A percentile compares a stretch with the other conserved stretches of the same genome.
Conservation (phyloP, 2,329 filamentous ascomycete genomes). For the Pyrenophora graminea region DNA sequence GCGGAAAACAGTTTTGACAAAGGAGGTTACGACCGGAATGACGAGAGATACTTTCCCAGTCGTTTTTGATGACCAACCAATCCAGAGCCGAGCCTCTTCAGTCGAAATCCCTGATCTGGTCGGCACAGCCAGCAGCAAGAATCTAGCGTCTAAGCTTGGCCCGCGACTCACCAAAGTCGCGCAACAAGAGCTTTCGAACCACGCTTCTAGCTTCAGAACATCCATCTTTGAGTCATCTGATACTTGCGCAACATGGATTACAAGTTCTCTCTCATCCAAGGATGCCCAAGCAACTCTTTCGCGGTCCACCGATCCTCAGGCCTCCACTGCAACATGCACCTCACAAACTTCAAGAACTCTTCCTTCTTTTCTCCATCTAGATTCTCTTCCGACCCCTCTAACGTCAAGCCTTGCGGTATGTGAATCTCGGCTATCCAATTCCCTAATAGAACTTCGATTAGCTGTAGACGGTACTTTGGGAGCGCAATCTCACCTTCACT, state of each 20-base stretch:
- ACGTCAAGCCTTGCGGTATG: constrained; percentile 13
- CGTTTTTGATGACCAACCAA: too few species aligned
- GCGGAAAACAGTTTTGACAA: too few species aligned
- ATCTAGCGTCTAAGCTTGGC: too few species aligned
- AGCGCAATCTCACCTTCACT: constrained; percentile 16
- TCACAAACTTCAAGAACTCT: constrained; percentile 38
- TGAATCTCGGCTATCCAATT: constrained; percentile 22
- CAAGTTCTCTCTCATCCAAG: constrained; percentile 1
- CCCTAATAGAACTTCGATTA: constrained; percentile 13
- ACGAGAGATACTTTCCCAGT: too few species aligned
- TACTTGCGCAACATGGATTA: constrained; percentile 1
- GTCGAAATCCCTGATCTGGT: too few species aligned
- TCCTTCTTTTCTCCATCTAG: constrained; percentile 30
- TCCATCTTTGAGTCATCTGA: constrained; percentile 6
- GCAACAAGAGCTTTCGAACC: too few species aligned
- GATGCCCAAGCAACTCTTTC: constrained; percentile 14
- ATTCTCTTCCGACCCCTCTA: constrained; percentile 20
- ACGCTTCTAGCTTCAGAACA: constrained; percentile 3
- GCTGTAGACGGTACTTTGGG: constrained; percentile 1
- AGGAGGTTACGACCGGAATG: too few species aligned
- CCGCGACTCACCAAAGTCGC: too few species aligned
- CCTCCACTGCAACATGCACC: constrained; percentile 44
- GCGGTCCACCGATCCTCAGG: constrained; percentile 37
- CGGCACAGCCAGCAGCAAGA: too few species aligned
- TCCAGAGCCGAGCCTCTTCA: too few species aligned